A percentile compares a stretch with the other conserved stretches of the same genome.
Conservation (phyloP, 1,284 basidiomycete species). For the Sutorius eximius region DNA sequence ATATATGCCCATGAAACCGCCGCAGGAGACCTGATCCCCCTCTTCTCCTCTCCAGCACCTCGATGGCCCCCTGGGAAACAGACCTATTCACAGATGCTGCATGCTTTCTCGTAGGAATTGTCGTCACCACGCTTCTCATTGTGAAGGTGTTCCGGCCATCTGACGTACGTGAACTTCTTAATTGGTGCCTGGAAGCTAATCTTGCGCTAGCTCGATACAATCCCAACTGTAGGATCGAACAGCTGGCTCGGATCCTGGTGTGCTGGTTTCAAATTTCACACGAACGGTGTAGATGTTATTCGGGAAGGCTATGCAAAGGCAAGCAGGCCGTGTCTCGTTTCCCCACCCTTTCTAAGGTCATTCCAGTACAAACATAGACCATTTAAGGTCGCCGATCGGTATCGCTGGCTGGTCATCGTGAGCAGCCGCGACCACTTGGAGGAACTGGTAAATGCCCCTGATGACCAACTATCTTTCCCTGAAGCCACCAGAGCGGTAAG, state of each 20-base stretch:
- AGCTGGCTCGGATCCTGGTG: constrained; percentile 19
- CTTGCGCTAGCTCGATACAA: constrained; percentile 15
- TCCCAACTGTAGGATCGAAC: constrained; percentile 25
- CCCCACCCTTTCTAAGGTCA: background rate
- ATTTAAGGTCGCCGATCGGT: constrained; percentile 44
- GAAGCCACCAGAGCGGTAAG: constrained; percentile 37
- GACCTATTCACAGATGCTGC: background rate
- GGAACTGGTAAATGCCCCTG: constrained; percentile 41
- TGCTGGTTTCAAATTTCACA: constrained; percentile 10
- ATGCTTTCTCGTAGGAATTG: background rate
- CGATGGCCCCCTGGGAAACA: background rate
- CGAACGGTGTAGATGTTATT: constrained; percentile 8
- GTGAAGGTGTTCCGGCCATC: background rate
- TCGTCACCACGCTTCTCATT: background rate
- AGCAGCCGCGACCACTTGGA: constrained; percentile 39
- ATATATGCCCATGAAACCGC: constrained; percentile 4
- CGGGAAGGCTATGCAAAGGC: constrained; percentile 27
- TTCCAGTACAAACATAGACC: constrained; percentile 35
- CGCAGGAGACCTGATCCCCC: background rate
- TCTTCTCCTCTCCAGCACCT: background rate
- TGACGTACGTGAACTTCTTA: background rate
- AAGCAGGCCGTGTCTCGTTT: background rate
- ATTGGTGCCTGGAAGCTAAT: background rate
- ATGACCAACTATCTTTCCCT: constrained; percentile 39
- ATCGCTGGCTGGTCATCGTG: constrained; percentile 44